Conservation (phyloP, 352 stramenopile species). For the Pythium angustatum region DNA sequence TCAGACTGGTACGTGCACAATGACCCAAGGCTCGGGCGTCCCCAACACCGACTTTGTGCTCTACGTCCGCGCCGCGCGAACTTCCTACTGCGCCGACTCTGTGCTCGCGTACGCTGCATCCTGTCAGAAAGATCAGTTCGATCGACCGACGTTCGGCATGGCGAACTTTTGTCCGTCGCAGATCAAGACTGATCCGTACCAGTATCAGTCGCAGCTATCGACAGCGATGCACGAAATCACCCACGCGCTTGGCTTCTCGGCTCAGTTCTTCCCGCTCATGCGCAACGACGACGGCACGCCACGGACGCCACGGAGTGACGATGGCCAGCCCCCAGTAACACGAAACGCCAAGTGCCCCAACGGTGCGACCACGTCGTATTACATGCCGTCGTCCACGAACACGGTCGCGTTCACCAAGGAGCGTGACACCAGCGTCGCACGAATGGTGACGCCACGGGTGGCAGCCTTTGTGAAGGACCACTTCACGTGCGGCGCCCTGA, state of each 20-base stretch:
- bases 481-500: constrained; percentile 62
- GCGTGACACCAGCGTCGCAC: constrained; percentile 53
- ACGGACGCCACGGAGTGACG: constrained; percentile 53
- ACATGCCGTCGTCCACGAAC: constrained; percentile 36
- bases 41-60: constrained; percentile 67
- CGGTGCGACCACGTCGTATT: constrained; percentile 39
- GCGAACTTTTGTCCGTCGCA: constrained; percentile 79
- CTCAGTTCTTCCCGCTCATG: constrained; percentile 79
- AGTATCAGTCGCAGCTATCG: constrained; percentile 64
- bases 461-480: constrained; percentile 58
- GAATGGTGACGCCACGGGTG: constrained; percentile 71
- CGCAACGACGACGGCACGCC: constrained; percentile 62
- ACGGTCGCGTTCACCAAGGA: constrained; percentile 64
- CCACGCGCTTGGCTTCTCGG: constrained; percentile 77
- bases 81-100: constrained; percentile 46
- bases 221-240: constrained; percentile 85
- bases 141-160: constrained; percentile 84
- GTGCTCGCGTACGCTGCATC: constrained; percentile 77
- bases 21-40: constrained; percentile 37
- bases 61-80: constrained; percentile 58
- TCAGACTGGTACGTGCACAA: constrained; percentile 39
- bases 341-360: constrained; percentile 48
- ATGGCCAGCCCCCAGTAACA: constrained; percentile 35
- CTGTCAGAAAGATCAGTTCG: constrained; percentile 85
- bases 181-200: constrained; percentile 50